phyloP scores from a whole-genome alignment of 371 early-diverging fungal genomes.

The Thermomucor indicae-seudaticae region DNA sequence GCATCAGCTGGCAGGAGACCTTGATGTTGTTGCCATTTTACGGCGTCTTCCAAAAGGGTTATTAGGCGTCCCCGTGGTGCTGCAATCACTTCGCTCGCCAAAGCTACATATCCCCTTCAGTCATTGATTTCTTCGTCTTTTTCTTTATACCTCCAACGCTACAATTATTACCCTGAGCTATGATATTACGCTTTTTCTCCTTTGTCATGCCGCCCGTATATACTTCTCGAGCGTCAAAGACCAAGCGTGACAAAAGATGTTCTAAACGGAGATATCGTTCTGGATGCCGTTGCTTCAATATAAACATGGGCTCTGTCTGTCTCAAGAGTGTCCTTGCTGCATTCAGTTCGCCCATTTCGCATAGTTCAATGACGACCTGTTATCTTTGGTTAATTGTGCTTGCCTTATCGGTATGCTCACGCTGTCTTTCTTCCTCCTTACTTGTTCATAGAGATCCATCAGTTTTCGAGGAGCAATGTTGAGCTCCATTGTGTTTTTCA shows the following conservation, averaged over 20 bases:
- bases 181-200: slow-evolving; percentile 62
- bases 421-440: slow-evolving; percentile 20
- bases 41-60: slow-evolving; percentile 75
- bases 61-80: slow-evolving; percentile 75
- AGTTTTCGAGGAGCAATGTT: slow-evolving; percentile 64
- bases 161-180: slow-evolving; percentile 56
- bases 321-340: slow-evolving; percentile 85
- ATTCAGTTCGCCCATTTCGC: slow-evolving; percentile 76
- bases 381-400: neutral
- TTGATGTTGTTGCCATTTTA: slow-evolving; percentile 85
- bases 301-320: slow-evolving; percentile 83
- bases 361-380: slow-evolving; percentile 80
- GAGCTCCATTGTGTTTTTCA: slow-evolving; percentile 66
- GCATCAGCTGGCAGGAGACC: slow-evolving; percentile 66
- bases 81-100: slow-evolving; percentile 64
- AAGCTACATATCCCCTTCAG: slow-evolving; percentile 12
- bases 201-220: slow-evolving; percentile 52
- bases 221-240: slow-evolving; percentile 57
- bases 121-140: no score
- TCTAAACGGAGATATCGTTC: slow-evolving; percentile 84
- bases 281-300: slow-evolving; percentile 64
- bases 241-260: slow-evolving; percentile 61
- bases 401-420: neutral
- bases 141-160: neutral
- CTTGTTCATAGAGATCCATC: slow-evolving; percentile 89